phyloP scores from a whole-genome alignment of 2,329 filamentous ascomycete genomes.

The Aspergillus sergii region DNA sequence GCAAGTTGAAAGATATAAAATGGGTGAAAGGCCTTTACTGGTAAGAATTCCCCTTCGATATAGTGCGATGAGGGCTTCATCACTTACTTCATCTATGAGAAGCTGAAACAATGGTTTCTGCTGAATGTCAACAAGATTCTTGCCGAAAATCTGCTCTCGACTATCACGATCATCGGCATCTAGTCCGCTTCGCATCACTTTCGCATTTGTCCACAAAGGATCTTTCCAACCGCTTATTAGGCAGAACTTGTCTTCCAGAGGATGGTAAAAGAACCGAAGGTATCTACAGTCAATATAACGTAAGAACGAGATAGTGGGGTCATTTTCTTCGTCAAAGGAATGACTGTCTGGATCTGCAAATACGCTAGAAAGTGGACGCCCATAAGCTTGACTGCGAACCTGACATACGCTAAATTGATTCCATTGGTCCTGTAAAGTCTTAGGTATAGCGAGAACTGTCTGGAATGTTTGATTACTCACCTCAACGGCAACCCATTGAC shows the following conservation, averaged over 20 bases:
- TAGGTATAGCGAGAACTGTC: not conserved
- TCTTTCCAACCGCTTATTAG: slow-evolving; percentile 93
- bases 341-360: slow-evolving; percentile 56
- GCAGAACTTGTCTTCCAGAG: slow-evolving; percentile 83
- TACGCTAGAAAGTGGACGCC: slow-evolving; percentile 64
- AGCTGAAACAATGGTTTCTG: slow-evolving; percentile 83
- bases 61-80: not conserved
- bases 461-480: slow-evolving; percentile 43
- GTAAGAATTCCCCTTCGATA: slow-evolving; percentile 12
- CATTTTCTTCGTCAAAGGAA: slow-evolving; percentile 66
- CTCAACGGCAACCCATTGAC: slow-evolving; percentile 91
- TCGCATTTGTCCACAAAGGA: slow-evolving; percentile 79
- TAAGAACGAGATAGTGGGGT: slow-evolving; percentile 75
- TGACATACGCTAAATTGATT: slow-evolving; percentile 81
- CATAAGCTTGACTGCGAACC: slow-evolving; percentile 63
- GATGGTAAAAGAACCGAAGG: slow-evolving; percentile 89
- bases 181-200: slow-evolving; percentile 73
- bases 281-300: slow-evolving; percentile 89
- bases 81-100: slow-evolving; percentile 77
- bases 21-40: slow-evolving; percentile 77
- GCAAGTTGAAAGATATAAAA: slow-evolving; percentile 99
- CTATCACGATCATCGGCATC: slow-evolving; percentile 85
- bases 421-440: slow-evolving; percentile 76
- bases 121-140: slow-evolving; percentile 88
- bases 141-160: slow-evolving; percentile 83